Base-by-base conservation (phyloP, 106 monocot genomes). In the Platanthera guangdongensis region DNA sequence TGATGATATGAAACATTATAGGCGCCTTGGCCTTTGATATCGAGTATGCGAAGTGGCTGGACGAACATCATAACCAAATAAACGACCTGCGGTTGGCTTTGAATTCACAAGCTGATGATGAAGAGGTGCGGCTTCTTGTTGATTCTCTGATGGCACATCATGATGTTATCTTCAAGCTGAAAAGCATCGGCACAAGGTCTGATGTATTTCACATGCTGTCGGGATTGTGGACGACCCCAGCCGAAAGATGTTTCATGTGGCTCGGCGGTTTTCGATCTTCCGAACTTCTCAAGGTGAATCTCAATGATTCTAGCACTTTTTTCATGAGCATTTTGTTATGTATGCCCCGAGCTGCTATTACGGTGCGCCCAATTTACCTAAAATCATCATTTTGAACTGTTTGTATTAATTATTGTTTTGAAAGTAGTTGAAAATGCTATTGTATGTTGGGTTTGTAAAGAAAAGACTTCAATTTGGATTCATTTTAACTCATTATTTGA, bases 201-300 rank as follows among this genome's bases (percentile, higher is more conserved):
- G 93, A 97, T 72, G 87, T 94, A 12, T 97, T 97, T 62, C 97
- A 97, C 82, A 86, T 97, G 73, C 84, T 97, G 47, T 97, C 97
- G 4, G 97, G 97, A 54, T 88, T 97, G 91, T 97, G 97, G 97
- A 83, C 83, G 6, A 89, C 87, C 22, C 97, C 97, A 19, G 89
- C 91, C 0, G 97, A 97, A 82, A 74, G 97, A 47, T 94, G 90
- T 69, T 97, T 97, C 83, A 86, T 97, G 89, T 97, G 97, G 97
- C 71, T 97, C 9, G 97, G 97, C 54, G 97, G 93, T 0, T 97
- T 94, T 65, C 84, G 93, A 0, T 86, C 93, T 1, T 97, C 97
- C 0, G 97, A 93, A 67, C 83, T 97, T 47, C 81, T 94, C 4
- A 93, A 94, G 97, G 93, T 89, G 14, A 57, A 48, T 70, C 10